Conservation (phyloP, 768 basidiomycete species). For the Pisolithus orientalis region DNA sequence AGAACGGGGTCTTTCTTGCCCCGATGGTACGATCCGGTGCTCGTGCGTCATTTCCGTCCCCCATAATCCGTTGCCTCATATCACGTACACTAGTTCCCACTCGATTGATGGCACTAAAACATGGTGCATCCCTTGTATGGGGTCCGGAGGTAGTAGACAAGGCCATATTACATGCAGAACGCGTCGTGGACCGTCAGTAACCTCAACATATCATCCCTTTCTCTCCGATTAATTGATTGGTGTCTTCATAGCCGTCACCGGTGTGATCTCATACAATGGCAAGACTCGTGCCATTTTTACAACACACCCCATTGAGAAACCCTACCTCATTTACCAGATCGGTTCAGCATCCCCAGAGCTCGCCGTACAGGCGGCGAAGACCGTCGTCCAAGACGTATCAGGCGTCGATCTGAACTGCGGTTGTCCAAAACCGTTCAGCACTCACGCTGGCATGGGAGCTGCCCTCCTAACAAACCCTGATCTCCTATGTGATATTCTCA, state of each 20-base stretch:
- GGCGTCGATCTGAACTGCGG: constrained; percentile 98
- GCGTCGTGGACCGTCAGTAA: constrained; percentile 79
- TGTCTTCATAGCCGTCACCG: constrained; percentile 59
- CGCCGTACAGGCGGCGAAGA: constrained; percentile 87
- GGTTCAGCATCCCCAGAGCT: constrained; percentile 86
- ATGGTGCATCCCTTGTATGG: constrained; percentile 94
- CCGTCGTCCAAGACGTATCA: constrained; percentile 81
- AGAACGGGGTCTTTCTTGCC: constrained; percentile 88
- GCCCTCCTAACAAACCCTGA: constrained; percentile 91
- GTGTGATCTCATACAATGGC: constrained; percentile 83
- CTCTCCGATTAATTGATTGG: background rate
- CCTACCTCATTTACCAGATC: constrained; percentile 92
- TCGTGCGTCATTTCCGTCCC: constrained; percentile 42
- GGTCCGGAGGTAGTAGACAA: constrained; percentile 95
- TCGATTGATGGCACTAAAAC: constrained; percentile 79
- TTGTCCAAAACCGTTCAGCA: constrained; percentile 95
- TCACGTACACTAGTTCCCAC: constrained; percentile 59
- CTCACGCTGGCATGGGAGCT: constrained; percentile 93
- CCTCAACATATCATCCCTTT: background rate
- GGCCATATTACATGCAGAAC: constrained; percentile 81
- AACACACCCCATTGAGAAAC: constrained; percentile 91
- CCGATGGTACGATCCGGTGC: constrained; percentile 97
- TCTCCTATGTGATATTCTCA: constrained; percentile 82
- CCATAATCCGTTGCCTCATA: constrained; percentile 1
- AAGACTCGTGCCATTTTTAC: constrained; percentile 83